phyloP scores from a whole-genome alignment of 371 early-diverging fungal species.

The Actinomucor elegans region DNA sequence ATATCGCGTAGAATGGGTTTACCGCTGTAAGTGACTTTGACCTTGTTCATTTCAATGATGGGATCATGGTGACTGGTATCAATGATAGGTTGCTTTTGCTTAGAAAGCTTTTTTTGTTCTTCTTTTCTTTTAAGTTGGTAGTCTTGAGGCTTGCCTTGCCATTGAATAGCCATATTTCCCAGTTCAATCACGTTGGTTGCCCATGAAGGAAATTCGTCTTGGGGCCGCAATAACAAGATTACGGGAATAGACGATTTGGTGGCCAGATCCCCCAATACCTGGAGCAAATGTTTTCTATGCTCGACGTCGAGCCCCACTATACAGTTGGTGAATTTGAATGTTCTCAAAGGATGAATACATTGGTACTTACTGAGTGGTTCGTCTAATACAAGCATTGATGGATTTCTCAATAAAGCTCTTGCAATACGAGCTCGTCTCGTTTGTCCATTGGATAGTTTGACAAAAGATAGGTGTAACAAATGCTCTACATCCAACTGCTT shows the following conservation, averaged over 20 bases:
- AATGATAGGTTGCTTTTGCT: neutral
- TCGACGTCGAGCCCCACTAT: slow-evolving; percentile 61
- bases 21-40: slow-evolving; percentile 48
- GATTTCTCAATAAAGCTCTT: slow-evolving; percentile 38
- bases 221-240: slow-evolving; percentile 54
- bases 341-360: neutral
- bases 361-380: slow-evolving; percentile 64
- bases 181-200: slow-evolving; percentile 55
- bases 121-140: slow-evolving; percentile 4
- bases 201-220: slow-evolving; percentile 60
- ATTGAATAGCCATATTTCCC: slow-evolving; percentile 24
- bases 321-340: neutral
- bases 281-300: slow-evolving; percentile 45
- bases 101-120: neutral
- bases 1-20: slow-evolving; percentile 46
- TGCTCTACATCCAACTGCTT: slow-evolving; percentile 31
- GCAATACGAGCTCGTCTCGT: slow-evolving; percentile 57
- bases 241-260: slow-evolving; percentile 30
- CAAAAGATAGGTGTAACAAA: slow-evolving; percentile 43
- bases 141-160: slow-evolving; percentile 32
- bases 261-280: slow-evolving; percentile 35
- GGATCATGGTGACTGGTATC: slow-evolving; percentile 16
- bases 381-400: slow-evolving; percentile 50
- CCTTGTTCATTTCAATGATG: slow-evolving; percentile 48
- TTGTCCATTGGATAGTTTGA: slow-evolving; percentile 63